These are phyloP conservation scores for Parascedosporium putredinis DNA, from an alignment of 2,329 filamentous ascomycete species.

Conservation along the genomic window DNA sequence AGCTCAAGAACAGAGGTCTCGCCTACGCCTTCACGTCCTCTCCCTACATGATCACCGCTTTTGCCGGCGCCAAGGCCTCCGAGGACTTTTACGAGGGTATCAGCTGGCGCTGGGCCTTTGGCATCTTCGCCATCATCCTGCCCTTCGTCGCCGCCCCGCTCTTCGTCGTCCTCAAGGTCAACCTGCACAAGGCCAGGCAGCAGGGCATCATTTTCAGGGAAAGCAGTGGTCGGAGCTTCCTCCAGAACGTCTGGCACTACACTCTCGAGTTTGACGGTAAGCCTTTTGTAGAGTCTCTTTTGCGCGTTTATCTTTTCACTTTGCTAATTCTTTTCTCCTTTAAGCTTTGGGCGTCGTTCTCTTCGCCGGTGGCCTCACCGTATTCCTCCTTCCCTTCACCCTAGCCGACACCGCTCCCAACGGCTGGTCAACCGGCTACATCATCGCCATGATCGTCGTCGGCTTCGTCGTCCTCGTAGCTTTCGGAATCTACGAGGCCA, in stretches of 20 bases:
- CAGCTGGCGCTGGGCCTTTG: conserved; percentile 60
- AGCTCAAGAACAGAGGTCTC: conserved; percentile 48
- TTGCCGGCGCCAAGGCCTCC: conserved; percentile 47
- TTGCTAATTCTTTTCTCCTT: conserved; percentile 9
- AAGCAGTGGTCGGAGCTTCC: conserved; percentile 30
- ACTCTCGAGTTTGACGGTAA: conserved; percentile 42
- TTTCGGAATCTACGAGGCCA: conserved; percentile 29
- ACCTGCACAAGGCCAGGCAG: conserved; percentile 45
- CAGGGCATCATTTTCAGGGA: conserved; percentile 32
- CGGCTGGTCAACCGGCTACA: conserved; percentile 29
- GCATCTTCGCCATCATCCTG: conserved; percentile 53
- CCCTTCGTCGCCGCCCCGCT: conserved; percentile 53
- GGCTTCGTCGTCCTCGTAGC: conserved; percentile 24
- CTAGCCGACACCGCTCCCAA: conserved; percentile 34
- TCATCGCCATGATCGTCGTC: conserved; percentile 30
- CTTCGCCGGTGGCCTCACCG: conserved; percentile 46
- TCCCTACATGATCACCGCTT: conserved; percentile 57
- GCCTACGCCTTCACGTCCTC: conserved; percentile 51
- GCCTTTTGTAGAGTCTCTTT: too few relatives aligned
- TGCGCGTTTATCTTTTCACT: too few relatives aligned
- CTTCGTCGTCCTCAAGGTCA: conserved; percentile 44
- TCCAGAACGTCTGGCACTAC: conserved; percentile 27
- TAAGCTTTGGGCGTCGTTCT: conserved; percentile 51
- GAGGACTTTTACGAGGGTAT: conserved; percentile 39
- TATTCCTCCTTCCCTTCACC: conserved; percentile 60